Percentiles rank a stretch among this genome's conserved stretches.
phyloP scores from a whole-genome alignment of 225 moss, liverwort and hornwort species.

The Sphagnum tenellum region DNA sequence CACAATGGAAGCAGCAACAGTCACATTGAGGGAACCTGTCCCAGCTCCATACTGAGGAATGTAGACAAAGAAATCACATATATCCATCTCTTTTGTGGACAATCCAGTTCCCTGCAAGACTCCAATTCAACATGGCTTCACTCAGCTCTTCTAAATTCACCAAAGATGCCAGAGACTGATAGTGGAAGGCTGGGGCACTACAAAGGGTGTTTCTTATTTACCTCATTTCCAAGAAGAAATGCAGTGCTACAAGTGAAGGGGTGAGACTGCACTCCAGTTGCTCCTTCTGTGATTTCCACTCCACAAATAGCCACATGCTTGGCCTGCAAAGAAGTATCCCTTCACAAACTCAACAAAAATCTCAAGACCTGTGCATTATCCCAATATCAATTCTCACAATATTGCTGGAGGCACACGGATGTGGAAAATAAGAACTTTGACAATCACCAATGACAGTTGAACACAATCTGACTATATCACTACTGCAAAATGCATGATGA shows the following conservation, averaged over 20 bases:
- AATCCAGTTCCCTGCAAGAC: slow-evolving; percentile 86
- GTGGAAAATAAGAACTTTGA: too few relatives aligned
- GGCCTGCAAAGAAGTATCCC: slow-evolving; percentile 28
- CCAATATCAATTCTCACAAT: too few relatives aligned
- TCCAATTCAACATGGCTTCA: background rate
- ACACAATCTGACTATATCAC: too few relatives aligned
- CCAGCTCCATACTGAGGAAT: slow-evolving; percentile 92
- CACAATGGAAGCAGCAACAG: slow-evolving; percentile 95
- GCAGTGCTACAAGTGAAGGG: slow-evolving; percentile 85
- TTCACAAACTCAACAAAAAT: too few relatives aligned
- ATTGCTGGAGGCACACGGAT: too few relatives aligned
- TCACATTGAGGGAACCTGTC: slow-evolving; percentile 94
- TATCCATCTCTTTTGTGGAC: slow-evolving; percentile 93
- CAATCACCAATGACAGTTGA: too few relatives aligned
- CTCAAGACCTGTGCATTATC: too few relatives aligned
- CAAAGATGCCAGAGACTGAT: background rate
- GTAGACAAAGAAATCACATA: slow-evolving; percentile 91
- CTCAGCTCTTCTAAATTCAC: background rate
- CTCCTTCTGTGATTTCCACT: slow-evolving; percentile 85
- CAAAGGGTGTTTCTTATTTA: slow-evolving; percentile 12
- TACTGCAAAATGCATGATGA: too few relatives aligned
- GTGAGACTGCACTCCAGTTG: slow-evolving; percentile 64
- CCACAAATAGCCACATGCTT: slow-evolving; percentile 87
- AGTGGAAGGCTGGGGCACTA: background rate
- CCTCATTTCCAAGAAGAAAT: slow-evolving; percentile 97